Evolutionary conservation across 805 yeast genomes (phyloP).

Genomic region (Scheffersomyces coipomensis): DNA sequence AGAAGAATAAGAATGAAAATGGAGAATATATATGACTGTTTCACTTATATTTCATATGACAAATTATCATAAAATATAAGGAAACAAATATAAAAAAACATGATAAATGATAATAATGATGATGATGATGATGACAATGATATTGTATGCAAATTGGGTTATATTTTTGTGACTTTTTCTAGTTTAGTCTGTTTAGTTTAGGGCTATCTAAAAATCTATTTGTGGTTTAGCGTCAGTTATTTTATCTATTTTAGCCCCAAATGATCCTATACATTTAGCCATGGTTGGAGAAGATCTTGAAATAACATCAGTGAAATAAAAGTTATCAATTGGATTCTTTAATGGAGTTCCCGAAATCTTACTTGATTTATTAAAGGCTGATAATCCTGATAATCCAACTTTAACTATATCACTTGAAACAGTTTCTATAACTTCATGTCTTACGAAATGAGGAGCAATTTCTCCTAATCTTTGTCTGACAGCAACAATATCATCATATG

Average conservation of each 20-base stretch:
- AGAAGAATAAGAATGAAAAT: no score
- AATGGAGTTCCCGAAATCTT: slow-evolving; percentile 45
- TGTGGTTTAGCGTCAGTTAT: slow-evolving; percentile 47
- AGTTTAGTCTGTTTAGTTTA: not conserved
- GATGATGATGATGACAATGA: no score
- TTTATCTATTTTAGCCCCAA: slow-evolving; percentile 67
- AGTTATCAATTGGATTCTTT: slow-evolving; percentile 74
- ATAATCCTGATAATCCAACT: slow-evolving; percentile 52
- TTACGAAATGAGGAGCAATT: slow-evolving; percentile 76
- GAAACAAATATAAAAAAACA: no score
- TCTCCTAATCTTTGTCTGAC: slow-evolving; percentile 69
- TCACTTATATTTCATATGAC: no score
- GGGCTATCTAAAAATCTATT: slow-evolving; percentile 31
- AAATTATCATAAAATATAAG: no score
- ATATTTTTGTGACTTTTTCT: no score
- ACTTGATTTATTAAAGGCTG: slow-evolving; percentile 38
- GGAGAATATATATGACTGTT: no score
- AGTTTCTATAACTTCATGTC: slow-evolving; percentile 74
- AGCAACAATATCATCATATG: slow-evolving; percentile 71
- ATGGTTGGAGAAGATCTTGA: slow-evolving; percentile 86
- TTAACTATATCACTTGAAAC: slow-evolving; percentile 55
- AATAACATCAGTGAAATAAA: slow-evolving; percentile 84
- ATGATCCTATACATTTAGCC: slow-evolving; percentile 80
- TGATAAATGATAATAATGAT: no score
- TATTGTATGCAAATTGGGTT: no score